Conservation (phyloP, 768 basidiomycete species). For the Sporobolomyces phaffii region DNA sequence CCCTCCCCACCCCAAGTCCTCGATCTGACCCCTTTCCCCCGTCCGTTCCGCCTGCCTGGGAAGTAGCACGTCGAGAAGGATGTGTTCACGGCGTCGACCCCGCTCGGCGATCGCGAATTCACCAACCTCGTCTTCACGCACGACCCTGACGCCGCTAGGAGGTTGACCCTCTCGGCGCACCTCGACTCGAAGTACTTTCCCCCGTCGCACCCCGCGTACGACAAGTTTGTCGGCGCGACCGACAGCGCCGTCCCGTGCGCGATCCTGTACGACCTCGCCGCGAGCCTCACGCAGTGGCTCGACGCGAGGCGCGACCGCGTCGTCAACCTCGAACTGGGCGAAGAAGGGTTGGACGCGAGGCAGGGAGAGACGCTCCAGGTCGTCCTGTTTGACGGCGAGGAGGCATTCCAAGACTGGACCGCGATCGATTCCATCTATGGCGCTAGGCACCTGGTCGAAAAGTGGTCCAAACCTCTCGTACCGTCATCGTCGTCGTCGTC, state of each 20-base stretch:
- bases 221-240: conserved; percentile 90
- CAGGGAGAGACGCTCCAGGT: conserved; percentile 81
- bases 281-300: conserved; percentile 54
- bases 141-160: conserved; percentile 71
- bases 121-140: conserved; percentile 93
- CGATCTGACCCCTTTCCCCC: too few relatives aligned
- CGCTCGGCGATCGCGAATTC: conserved; percentile 71
- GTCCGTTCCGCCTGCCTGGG: not conserved
- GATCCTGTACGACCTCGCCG: conserved; percentile 86
- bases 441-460: conserved; percentile 85
- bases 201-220: not conserved
- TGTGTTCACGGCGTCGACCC: conserved; percentile 69
- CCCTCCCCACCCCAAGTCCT: too few relatives aligned
- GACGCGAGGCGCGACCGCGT: conserved; percentile 57
- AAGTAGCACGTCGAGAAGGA: conserved; percentile 63
- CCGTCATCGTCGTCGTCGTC: too few relatives aligned
- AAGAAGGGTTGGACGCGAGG: conserved; percentile 54
- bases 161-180: conserved; percentile 68
- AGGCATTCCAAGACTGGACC: conserved; percentile 88
- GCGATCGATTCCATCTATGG: conserved; percentile 86
- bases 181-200: conserved; percentile 40
- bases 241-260: conserved; percentile 95
- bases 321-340: conserved; percentile 51
- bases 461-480: conserved; percentile 63
- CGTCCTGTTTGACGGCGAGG: conserved; percentile 96